Percentiles rank a stretch among this genome's conserved stretches.
Conservation (phyloP, 2,329 filamentous ascomycete species). For the Paecilomyces niveus region DNA sequence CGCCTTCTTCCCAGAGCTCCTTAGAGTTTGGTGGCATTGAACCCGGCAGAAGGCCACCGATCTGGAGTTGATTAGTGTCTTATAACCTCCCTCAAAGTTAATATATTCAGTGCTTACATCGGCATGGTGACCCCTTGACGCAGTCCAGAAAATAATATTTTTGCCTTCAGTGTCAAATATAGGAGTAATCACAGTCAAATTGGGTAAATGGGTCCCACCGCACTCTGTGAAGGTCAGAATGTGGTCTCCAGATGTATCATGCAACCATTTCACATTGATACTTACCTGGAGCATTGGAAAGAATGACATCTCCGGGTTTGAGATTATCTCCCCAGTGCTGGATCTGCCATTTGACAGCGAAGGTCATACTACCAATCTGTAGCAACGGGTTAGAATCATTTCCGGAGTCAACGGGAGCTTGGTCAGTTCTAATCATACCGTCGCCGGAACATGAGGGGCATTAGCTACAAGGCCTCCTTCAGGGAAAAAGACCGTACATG, state of each 20-base stretch:
- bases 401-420: constrained; percentile 62
- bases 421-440: constrained; percentile 63
- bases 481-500: constrained; percentile 67
- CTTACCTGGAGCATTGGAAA: constrained; percentile 61
- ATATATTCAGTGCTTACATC: constrained; percentile 42
- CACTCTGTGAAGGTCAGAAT: constrained; percentile 43
- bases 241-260: too few relatives aligned
- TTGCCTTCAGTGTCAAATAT: constrained; percentile 56
- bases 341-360: constrained; percentile 67
- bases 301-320: constrained; percentile 67
- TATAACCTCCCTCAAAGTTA: too few relatives aligned
- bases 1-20: constrained; percentile 58
- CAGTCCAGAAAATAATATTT: constrained; percentile 67
- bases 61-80: constrained; percentile 22
- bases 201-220: constrained; percentile 70
- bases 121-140: constrained; percentile 64
- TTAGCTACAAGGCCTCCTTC: constrained; percentile 68
- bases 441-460: constrained; percentile 68
- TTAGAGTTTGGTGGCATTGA: constrained; percentile 72
- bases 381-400: constrained; percentile 24
- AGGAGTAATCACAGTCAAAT: constrained; percentile 69
- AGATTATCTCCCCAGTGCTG: constrained; percentile 72
- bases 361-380: constrained; percentile 73
- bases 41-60: constrained; percentile 69
- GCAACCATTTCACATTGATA: too few relatives aligned